These are phyloP conservation scores for Lumnitzera littorea DNA, from an alignment of 345 rosid species.

Conservation along the genomic window DNA sequence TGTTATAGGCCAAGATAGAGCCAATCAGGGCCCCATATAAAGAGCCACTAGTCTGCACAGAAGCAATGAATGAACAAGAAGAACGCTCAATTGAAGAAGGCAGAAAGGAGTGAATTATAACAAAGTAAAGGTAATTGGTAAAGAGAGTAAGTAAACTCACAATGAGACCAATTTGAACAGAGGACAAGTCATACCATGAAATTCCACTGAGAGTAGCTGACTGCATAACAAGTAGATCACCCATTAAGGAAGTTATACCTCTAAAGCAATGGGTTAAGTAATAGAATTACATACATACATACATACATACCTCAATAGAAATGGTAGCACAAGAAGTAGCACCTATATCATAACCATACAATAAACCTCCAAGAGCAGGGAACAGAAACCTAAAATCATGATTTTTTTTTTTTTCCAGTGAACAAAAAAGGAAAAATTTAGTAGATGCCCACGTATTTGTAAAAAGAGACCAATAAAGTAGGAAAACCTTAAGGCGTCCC, in stretches of 20 bases:
- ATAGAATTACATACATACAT: neutral
- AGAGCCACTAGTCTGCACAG: slow-evolving; percentile 88
- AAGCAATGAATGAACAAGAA: slow-evolving; percentile 1
- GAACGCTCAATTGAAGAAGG: neutral
- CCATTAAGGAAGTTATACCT: neutral
- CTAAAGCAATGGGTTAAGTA: neutral
- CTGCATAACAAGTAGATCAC: slow-evolving; percentile 34
- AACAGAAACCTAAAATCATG: slow-evolving; percentile 75
- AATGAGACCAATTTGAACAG: slow-evolving; percentile 75
- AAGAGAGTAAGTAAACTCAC: slow-evolving; percentile 42
- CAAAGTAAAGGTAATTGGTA: neutral
- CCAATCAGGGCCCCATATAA: slow-evolving; percentile 89
- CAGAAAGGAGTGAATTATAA: neutral
- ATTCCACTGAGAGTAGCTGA: slow-evolving; percentile 70
- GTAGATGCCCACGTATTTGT: too few species aligned
- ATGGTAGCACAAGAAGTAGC: slow-evolving; percentile 92
- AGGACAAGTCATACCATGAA: slow-evolving; percentile 75
- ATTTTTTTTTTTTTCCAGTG: too few species aligned
- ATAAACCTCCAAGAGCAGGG: slow-evolving; percentile 93
- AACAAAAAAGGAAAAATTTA: too few species aligned
- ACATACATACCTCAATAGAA: slow-evolving; percentile 48
- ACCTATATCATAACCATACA: slow-evolving; percentile 96
- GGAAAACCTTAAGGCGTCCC: too few species aligned
- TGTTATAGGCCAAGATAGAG: slow-evolving; percentile 65
- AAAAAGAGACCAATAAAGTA: too few species aligned